A percentile compares a stretch with the other conserved stretches of the same genome.
These are phyloP conservation scores for Xylaria polymorpha DNA, from an alignment of 2,329 filamentous ascomycete genomes.

Conservation along the genomic window DNA sequence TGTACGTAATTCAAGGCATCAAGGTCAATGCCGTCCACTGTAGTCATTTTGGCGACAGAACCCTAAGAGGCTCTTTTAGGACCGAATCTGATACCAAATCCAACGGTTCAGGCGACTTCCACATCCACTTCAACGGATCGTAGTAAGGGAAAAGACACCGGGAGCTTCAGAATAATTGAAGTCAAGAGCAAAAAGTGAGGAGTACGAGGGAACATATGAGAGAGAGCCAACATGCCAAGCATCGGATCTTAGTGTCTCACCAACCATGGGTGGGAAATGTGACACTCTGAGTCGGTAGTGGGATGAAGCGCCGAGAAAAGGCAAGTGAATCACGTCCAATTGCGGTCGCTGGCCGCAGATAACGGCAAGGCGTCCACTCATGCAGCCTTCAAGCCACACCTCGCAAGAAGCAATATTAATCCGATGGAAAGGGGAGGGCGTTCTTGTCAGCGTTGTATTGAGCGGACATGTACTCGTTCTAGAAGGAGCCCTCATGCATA, in stretches of 20 bases:
- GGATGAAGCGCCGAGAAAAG: conserved; percentile 36
- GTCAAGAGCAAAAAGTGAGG: conserved; percentile 2
- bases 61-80: conserved; percentile 16
- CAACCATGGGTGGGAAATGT: conserved; percentile 11
- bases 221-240: conserved; percentile 30
- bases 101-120: background rate
- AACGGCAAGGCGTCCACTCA: conserved; percentile 30
- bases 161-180: conserved; percentile 3
- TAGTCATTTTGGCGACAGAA: conserved; percentile 48
- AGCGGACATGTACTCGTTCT: conserved; percentile 28
- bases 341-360: conserved; percentile 32
- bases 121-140: conserved; percentile 8
- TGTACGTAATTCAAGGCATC: conserved; percentile 58
- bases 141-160: background rate
- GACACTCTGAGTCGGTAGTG: background rate
- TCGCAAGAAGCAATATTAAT: conserved; percentile 22
- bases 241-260: conserved; percentile 34
- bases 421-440: conserved; percentile 9
- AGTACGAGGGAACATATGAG: conserved; percentile 26
- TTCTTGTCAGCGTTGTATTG: conserved; percentile 32
- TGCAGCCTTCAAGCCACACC: conserved; percentile 25
- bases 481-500: conserved; percentile 29
- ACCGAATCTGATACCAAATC: conserved; percentile 2
- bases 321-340: conserved; percentile 21
- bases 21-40: conserved; percentile 56